Percentiles rank a stretch among this genome's conserved stretches.
phyloP scores from a whole-genome alignment of 2,329 filamentous ascomycete species.

The Fusarium haematococcum region DNA sequence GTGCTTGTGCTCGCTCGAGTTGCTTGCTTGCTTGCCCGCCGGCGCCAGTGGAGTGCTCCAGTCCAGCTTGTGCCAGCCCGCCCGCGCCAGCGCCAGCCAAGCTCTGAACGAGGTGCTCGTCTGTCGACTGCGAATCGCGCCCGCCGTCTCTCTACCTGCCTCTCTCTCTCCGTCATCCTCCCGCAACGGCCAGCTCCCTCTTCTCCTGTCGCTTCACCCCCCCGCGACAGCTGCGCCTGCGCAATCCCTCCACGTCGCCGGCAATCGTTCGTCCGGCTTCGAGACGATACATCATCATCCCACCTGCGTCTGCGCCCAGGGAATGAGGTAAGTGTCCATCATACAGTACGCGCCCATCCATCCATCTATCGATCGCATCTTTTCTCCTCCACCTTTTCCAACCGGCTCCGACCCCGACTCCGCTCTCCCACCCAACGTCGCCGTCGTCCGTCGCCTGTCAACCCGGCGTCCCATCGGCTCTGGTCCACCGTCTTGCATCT shows the following conservation, averaged over 20 bases:
- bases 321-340: conserved; percentile 33
- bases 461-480: conserved; percentile 34
- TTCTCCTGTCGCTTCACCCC: conserved; percentile 1
- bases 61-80: conserved; percentile 2
- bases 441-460: conserved; percentile 16
- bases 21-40: not conserved
- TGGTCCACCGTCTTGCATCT: conserved; percentile 36
- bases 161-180: conserved; percentile 2
- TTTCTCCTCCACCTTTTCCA: conserved; percentile 18
- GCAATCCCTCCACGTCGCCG: conserved; percentile 20
- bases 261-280: conserved; percentile 26
- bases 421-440: conserved; percentile 31
- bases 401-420: conserved; percentile 36
- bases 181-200: conserved; percentile 3
- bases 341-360: conserved; percentile 5
- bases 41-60: not conserved
- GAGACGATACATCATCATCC: conserved; percentile 18
- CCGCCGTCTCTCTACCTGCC: conserved; percentile 2
- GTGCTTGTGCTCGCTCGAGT: not conserved
- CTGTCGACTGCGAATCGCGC: conserved; percentile 12
- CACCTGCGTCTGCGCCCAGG: conserved; percentile 22
- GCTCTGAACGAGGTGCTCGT: conserved; percentile 18
- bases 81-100: not conserved
- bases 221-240: conserved; percentile 13
- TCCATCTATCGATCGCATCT: conserved; percentile 12